Base-by-base conservation (phyloP, 2,329 filamentous ascomycete species). In the Aspergillus brunneoviolaceus region DNA sequence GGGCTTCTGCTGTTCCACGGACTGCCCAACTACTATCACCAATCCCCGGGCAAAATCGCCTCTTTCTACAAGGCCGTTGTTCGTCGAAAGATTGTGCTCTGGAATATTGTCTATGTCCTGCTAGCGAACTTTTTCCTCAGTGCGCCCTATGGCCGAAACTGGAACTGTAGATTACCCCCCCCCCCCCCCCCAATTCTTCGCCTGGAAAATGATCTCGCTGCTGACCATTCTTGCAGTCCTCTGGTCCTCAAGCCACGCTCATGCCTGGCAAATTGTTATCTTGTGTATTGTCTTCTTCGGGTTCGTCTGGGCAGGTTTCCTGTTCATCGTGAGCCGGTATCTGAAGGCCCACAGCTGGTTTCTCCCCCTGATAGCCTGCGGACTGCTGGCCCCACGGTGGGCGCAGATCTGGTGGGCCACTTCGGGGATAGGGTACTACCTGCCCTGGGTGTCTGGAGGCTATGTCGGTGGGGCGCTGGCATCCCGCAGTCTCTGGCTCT, bases 61-160 rank as follows among this genome's bases (percentile, higher is more conserved):
- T 85, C 83, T 23, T 88, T 89, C 77, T 89, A 88, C 75, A 80
- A 77, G 55, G 84, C 85, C 2, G 77, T 88, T 5, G 77, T 83
- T 61, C 80, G 85, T 54, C 82, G 87, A 60, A 87, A 87, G 29
- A 51, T 51, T 5, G 50, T 51, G 29, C 50, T 51, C 11, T 51
- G 50, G 50, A 88, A 87, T 74, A 84, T 88, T 72, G 73, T 85
- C 60, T 81, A 83, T 4, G 84, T 88, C 45, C 74, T 87, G 60
- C 76, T 88, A 27, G 86, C 88, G 70, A 89, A 88, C 72, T 87
- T 86, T 79, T 89, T 85, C 76, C 79, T 89, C 21, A 84, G 83
- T 16, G 81, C 86, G 0, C 85, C 84, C 1, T 88, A 87, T 66
- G 87, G 87, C 47, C 82, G 87, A 55, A 88, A 87, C 70, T 89